Conservation (phyloP, 2,329 filamentous ascomycete species). For the Aspergillus brunneoviolaceus region DNA sequence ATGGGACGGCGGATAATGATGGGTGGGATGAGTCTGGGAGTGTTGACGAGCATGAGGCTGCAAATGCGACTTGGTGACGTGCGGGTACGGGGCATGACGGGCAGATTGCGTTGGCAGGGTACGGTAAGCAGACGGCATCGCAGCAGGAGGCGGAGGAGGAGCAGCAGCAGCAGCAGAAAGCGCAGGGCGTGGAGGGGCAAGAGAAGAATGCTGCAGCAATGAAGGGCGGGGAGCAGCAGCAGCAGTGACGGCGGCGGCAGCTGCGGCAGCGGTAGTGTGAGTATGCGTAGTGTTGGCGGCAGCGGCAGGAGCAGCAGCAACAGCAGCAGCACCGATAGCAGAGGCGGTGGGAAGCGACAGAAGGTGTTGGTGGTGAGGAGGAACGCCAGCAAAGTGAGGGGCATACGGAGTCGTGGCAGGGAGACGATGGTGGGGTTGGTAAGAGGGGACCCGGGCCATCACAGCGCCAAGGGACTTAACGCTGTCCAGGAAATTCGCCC, state of each 20-base stretch:
- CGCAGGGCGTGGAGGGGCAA: slow-evolving; percentile 35
- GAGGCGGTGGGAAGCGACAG: slow-evolving; percentile 9
- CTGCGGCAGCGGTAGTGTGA: slow-evolving; percentile 13
- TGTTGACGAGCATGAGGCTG: slow-evolving; percentile 21
- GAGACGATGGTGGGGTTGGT: slow-evolving; percentile 29
- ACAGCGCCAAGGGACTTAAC: slow-evolving; percentile 42
- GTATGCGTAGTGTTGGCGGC: slow-evolving; percentile 13
- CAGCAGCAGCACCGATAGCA: slow-evolving; percentile 9
- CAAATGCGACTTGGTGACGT: slow-evolving; percentile 35
- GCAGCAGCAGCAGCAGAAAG: slow-evolving; percentile 30
- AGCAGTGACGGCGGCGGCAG: slow-evolving; percentile 19
- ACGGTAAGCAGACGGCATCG: slow-evolving; percentile 47
- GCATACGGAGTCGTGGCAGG: slow-evolving; percentile 15
- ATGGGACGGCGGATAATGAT: slow-evolving; percentile 15
- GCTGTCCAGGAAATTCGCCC: slow-evolving; percentile 51
- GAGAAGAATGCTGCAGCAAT: slow-evolving; percentile 34
- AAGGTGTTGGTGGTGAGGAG: slow-evolving; percentile 17
- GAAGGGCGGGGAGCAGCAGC: slow-evolving; percentile 29
- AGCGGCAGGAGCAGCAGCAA: slow-evolving; percentile 20
- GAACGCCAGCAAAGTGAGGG: slow-evolving; percentile 5
- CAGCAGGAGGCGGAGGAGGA: slow-evolving; percentile 34
- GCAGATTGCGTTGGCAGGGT: slow-evolving; percentile 38
- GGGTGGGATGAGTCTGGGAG: slow-evolving; percentile 19
- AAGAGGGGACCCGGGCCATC: slow-evolving; percentile 27
- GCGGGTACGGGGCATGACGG: slow-evolving; percentile 40